Percentiles rank a stretch among this genome's conserved stretches.
Evolutionary conservation across 2,329 filamentous ascomycete species (phyloP).

Genomic region (Ceratocystiopsis minuta): DNA sequence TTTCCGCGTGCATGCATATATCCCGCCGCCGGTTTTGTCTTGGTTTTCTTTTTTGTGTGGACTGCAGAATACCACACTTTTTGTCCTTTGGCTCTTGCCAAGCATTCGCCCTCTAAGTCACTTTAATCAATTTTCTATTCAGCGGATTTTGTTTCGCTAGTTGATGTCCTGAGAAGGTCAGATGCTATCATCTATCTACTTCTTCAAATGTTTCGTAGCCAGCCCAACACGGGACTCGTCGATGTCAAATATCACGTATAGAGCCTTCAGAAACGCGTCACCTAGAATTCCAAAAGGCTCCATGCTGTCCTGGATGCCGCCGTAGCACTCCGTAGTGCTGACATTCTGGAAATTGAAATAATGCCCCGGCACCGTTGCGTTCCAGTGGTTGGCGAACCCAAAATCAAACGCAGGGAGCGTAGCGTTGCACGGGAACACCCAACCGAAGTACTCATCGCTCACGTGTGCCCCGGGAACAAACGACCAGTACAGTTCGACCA

Average conservation of each 20-base stretch:
- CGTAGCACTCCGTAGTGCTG: slow-evolving; percentile 44
- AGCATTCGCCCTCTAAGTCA: not conserved
- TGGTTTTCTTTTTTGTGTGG: no score
- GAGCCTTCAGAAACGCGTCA: slow-evolving; percentile 61
- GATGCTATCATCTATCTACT: not conserved
- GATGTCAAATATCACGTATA: slow-evolving; percentile 56
- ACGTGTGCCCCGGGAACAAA: slow-evolving; percentile 33
- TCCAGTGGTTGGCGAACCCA: slow-evolving; percentile 25
- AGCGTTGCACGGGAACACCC: slow-evolving; percentile 33
- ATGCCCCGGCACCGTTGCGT: slow-evolving; percentile 30
- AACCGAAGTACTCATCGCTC: slow-evolving; percentile 26
- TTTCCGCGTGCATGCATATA: no score
- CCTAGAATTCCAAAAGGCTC: slow-evolving; percentile 49
- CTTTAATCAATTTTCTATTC: not conserved
- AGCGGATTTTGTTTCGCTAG: not conserved
- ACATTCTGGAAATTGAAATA: slow-evolving; percentile 31
- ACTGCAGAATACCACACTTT: no score
- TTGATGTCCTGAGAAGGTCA: no score
- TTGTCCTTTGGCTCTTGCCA: not conserved
- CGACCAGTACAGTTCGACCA: slow-evolving; percentile 43
- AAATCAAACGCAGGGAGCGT: slow-evolving; percentile 33
- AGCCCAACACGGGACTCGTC: slow-evolving; percentile 26
- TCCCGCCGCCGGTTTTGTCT: no score
- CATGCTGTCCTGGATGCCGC: slow-evolving; percentile 48
- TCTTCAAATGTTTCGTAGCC: slow-evolving; percentile 23